Evolutionary conservation across 1,139 yeast species (phyloP), one percentile per base, ranked within the genome.

Genomic region (Pichia sorboxylosa): DNA sequence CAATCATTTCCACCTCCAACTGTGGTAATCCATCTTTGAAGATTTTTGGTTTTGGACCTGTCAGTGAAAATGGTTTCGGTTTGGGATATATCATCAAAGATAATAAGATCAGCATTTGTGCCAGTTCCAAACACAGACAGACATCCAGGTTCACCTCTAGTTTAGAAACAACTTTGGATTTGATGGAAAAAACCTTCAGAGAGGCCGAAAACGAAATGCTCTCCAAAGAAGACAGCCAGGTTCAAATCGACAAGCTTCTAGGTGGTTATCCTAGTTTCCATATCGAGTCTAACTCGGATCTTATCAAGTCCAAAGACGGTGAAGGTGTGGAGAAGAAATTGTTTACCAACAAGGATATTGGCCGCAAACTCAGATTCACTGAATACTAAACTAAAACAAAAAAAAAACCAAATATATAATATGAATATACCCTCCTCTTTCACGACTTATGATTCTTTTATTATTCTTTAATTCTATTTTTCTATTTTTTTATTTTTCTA

Each of bases 21-120:
- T 75, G 83, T 54, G 95, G 95, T 35, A 85, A 85, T 52, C 94
- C 95, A 6, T 73, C 94, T 2, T 64, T 85, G 42, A 70, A 87
- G 46, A 67, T 80, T 40, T 85, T 85, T 58, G 96, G 95, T 0
- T 85, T 85, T 58, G 96, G 96, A 5, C 96, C 95, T 3, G 87
- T 82, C 6, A 70, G 84, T 22, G 76, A 92, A 16, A 84, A 80
- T 48, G 96, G 96, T 13, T 85, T 81, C 58, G 96, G 96, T 18
- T 68, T 85, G 31, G 95, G 94, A 3, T 85, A 85, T 55, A 84
- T 85, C 46, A 79, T 85, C 48, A 83, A 85, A 54, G 84, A 73
- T 37, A 84, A 82, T 49, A 76, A 90, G 4, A 73, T 85, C 34
- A 78, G 93, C 3, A 73, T 85, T 26, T 84, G 94, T 54, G 92